phyloP scores from a whole-genome alignment of 345 rosid species.

The Kernera saxatilis region DNA sequence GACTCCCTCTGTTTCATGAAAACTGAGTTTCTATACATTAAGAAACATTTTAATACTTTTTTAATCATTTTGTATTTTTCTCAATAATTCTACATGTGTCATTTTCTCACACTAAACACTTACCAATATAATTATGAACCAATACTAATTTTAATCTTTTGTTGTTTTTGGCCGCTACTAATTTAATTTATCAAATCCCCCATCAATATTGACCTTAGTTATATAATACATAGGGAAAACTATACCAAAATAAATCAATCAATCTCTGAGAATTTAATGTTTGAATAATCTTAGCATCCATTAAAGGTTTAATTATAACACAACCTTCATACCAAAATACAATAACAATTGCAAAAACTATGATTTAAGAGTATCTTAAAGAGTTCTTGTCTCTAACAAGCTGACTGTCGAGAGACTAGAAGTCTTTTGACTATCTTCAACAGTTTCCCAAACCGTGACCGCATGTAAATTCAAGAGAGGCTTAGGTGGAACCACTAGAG shows the following conservation, averaged over 20 bases:
- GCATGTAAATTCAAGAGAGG: conserved; percentile 15
- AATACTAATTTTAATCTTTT: neutral
- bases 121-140: neutral
- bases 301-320: too few species aligned
- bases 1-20: neutral
- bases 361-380: neutral
- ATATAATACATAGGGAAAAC: too few species aligned
- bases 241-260: too few species aligned
- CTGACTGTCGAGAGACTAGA: neutral
- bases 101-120: neutral
- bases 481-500: conserved; percentile 29
- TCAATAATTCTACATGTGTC: neutral
- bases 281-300: too few species aligned
- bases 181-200: too few species aligned
- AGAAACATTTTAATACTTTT: neutral
- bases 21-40: neutral
- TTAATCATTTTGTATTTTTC: too few species aligned
- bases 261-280: too few species aligned
- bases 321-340: too few species aligned
- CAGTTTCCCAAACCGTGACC: neutral
- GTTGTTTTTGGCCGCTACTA: too few species aligned
- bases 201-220: too few species aligned
- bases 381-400: neutral
- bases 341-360: too few species aligned
- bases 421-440: neutral